These are phyloP conservation scores for Microascus cirrosus DNA, from an alignment of 2,329 filamentous ascomycete genomes.

Conservation along the genomic window DNA sequence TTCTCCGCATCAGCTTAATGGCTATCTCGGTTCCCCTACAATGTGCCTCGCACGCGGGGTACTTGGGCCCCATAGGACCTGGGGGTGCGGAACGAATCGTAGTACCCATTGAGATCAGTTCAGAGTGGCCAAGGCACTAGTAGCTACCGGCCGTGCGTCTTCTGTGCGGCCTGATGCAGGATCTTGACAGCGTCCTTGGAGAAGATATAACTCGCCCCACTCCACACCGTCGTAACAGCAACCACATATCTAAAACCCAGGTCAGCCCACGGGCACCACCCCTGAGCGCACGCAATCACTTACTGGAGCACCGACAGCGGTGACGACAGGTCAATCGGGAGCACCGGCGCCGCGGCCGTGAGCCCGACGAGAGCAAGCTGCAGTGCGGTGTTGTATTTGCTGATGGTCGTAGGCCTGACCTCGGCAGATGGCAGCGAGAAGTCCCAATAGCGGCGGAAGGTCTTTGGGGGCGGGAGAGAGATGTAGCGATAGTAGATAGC, in stretches of 20 bases:
- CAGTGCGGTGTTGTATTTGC: conserved; percentile 88
- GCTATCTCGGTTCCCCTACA: too few relatives aligned
- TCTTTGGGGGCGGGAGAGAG: conserved; percentile 85
- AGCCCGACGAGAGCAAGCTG: conserved; percentile 80
- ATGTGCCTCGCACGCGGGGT: too few relatives aligned
- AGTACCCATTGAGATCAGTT: not conserved
- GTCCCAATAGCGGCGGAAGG: conserved; percentile 89
- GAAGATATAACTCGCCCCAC: conserved; percentile 83
- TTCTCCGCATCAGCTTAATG: too few relatives aligned
- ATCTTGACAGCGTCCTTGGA: conserved; percentile 90
- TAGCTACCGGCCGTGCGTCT: not conserved
- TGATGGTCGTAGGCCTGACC: conserved; percentile 72
- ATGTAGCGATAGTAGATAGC: conserved; percentile 96
- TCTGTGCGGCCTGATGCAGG: conserved; percentile 27
- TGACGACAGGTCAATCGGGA: conserved; percentile 45
- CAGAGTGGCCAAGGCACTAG: not conserved
- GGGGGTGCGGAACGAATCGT: not conserved
- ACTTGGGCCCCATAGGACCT: not conserved
- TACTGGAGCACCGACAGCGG: conserved; percentile 54
- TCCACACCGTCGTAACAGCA: conserved; percentile 84
- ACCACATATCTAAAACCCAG: conserved; percentile 58
- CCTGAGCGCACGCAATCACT: conserved; percentile 17
- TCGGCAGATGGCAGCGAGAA: conserved; percentile 84
- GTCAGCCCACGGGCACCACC: conserved; percentile 15
- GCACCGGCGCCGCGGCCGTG: conserved; percentile 68